phyloP scores from a whole-genome alignment of 2,329 filamentous ascomycete genomes.

The Clathrospora elynae region DNA sequence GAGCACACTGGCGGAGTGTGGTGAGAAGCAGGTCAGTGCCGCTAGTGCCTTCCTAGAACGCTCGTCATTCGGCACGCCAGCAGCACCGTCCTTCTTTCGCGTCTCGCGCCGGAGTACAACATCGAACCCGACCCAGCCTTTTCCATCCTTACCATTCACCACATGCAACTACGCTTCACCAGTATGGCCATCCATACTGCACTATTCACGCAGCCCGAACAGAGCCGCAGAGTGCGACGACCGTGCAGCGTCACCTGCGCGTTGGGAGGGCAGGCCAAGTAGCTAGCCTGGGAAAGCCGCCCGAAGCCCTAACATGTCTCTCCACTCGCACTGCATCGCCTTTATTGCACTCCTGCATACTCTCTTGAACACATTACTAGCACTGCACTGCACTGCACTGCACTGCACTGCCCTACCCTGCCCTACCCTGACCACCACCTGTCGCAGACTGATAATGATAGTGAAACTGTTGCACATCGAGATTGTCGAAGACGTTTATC shows the following conservation, averaged over 20 bases:
- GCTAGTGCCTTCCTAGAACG: constrained; percentile 17
- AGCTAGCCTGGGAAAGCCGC: constrained; percentile 28
- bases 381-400: constrained; percentile 7
- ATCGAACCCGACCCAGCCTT: too few relatives aligned
- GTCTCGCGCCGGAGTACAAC: constrained; percentile 15
- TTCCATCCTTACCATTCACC: too few relatives aligned
- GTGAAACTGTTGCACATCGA: constrained; percentile 14
- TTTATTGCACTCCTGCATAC: too few relatives aligned
- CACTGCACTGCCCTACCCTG: neutral
- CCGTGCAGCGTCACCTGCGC: constrained; percentile 24
- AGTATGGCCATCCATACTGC: too few relatives aligned
- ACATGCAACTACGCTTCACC: too few relatives aligned
- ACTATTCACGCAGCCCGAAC: constrained; percentile 1
- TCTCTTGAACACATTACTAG: constrained; percentile 10
- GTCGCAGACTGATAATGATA: constrained; percentile 15
- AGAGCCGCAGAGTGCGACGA: constrained; percentile 7
- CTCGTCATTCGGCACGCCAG: constrained; percentile 20
- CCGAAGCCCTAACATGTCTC: constrained; percentile 31
- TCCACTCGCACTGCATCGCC: constrained; percentile 1
- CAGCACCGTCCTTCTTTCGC: constrained; percentile 18
- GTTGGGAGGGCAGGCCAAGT: constrained; percentile 9
- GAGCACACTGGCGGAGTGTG: constrained; percentile 25
- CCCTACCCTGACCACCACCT: constrained; percentile 9
- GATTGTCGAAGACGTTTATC: neutral
- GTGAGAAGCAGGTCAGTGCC: constrained; percentile 21